These are phyloP conservation scores for Desmodesmus armatus DNA, from an alignment of 139 green algal species.

Conservation along the genomic window DNA sequence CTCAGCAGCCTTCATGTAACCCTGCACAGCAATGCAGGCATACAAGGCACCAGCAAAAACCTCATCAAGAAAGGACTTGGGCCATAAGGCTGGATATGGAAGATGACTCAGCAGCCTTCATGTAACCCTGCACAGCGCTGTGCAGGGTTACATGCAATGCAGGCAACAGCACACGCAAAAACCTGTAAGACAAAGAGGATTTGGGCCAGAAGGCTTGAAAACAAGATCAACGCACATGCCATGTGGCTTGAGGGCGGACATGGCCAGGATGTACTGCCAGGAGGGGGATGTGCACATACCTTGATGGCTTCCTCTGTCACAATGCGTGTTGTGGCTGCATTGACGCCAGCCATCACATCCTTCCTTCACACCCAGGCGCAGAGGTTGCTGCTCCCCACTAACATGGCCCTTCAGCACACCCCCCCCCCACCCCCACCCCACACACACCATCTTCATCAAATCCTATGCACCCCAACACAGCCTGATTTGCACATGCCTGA, in stretches of 20 bases:
- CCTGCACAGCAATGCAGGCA: neutral
- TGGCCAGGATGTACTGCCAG: too few relatives aligned
- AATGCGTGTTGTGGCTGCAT: too few relatives aligned
- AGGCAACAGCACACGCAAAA: neutral
- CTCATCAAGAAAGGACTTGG: too few relatives aligned
- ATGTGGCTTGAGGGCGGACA: too few relatives aligned
- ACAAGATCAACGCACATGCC: neutral
- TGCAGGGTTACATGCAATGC: neutral
- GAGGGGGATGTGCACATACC: neutral
- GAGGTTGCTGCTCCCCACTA: too few relatives aligned
- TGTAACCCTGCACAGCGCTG: neutral
- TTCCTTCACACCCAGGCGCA: too few relatives aligned
- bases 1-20: constrained; percentile 23
- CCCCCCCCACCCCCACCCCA: too few relatives aligned
- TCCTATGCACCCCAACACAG: neutral
- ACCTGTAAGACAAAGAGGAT: too few relatives aligned
- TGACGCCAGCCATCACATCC: too few relatives aligned
- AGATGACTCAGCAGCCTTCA: constrained; percentile 11
- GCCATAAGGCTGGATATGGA: neutral
- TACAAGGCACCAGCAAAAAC: neutral
- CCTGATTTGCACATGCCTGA: too few relatives aligned
- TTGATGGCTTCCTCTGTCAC: neutral
- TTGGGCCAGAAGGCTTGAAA: neutral
- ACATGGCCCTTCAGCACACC: too few relatives aligned
- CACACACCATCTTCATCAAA: neutral